phyloP scores from a whole-genome alignment of 306 rosid species.

The Sesbania bispinosa region DNA sequence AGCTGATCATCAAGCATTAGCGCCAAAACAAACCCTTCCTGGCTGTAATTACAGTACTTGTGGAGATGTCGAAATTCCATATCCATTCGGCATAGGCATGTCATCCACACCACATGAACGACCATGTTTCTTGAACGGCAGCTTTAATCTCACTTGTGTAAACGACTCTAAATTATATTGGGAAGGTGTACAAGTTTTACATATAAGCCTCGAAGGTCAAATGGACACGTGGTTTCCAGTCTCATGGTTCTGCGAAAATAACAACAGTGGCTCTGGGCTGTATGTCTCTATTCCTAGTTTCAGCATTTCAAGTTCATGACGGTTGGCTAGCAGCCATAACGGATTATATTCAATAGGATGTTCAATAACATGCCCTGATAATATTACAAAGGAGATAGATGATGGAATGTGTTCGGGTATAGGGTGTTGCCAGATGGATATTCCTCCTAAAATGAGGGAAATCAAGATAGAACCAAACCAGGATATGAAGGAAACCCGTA shows the following conservation, averaged over 20 bases:
- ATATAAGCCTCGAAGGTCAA: slow-evolving; percentile 21
- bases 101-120: background rate
- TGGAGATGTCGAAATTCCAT: slow-evolving; percentile 44
- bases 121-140: background rate
- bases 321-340: too few species aligned
- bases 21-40: background rate
- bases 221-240: background rate
- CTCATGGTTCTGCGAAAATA: background rate
- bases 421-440: slow-evolving; percentile 21
- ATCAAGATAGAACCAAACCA: too few species aligned
- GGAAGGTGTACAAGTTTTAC: background rate
- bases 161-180: background rate
- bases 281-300: too few species aligned
- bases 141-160: slow-evolving; percentile 7
- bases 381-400: too few species aligned
- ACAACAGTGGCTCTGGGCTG: too few species aligned
- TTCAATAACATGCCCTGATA: too few species aligned
- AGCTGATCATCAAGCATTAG: too few species aligned
- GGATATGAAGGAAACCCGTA: too few species aligned
- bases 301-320: too few species aligned
- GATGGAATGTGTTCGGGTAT: slow-evolving; percentile 13
- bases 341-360: too few species aligned
- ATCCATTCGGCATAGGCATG: slow-evolving; percentile 42
- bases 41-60: slow-evolving; percentile 27
- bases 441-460: slow-evolving; percentile 1